Conservation (phyloP, 257 asterid genomes). For the Nicotiana obtusifolia region DNA sequence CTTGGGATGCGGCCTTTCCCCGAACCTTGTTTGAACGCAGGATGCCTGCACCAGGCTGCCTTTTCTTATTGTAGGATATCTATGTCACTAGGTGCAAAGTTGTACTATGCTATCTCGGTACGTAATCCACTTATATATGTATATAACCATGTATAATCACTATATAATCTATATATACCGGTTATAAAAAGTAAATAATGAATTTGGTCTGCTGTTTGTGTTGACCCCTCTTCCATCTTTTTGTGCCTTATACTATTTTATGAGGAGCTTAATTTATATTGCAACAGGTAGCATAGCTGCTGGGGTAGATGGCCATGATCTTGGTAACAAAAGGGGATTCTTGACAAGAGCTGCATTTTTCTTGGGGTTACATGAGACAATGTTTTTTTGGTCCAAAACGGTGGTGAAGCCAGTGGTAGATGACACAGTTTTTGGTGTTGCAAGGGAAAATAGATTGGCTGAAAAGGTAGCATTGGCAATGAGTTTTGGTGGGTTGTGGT, state of each 20-base stretch:
- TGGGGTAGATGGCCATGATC: conserved; percentile 45
- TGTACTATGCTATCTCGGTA: too few species aligned
- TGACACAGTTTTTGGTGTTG: conserved; percentile 48
- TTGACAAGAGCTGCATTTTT: conserved; percentile 42
- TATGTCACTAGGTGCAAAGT: too few species aligned
- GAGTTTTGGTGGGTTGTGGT: conserved; percentile 65
- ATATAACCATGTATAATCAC: too few species aligned
- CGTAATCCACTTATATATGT: too few species aligned
- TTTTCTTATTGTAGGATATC: too few species aligned
- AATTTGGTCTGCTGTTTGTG: too few species aligned
- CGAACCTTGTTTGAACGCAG: too few species aligned
- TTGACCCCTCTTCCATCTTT: background rate
- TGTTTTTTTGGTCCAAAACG: conserved; percentile 48
- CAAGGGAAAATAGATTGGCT: conserved; percentile 35
- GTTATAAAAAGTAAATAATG: too few species aligned
- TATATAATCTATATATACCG: too few species aligned
- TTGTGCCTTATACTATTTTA: background rate
- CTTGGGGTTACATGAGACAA: conserved; percentile 65
- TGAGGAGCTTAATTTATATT: background rate
- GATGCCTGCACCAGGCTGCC: too few species aligned
- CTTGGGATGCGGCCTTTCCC: too few species aligned
- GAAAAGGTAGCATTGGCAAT: conserved; percentile 54
- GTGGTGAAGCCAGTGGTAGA: conserved; percentile 76
- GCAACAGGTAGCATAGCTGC: conserved; percentile 40
- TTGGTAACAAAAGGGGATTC: conserved; percentile 23